Evolutionary conservation across 495 filamentous ascomycete species (phyloP).

Genomic region (Podospora australis): DNA sequence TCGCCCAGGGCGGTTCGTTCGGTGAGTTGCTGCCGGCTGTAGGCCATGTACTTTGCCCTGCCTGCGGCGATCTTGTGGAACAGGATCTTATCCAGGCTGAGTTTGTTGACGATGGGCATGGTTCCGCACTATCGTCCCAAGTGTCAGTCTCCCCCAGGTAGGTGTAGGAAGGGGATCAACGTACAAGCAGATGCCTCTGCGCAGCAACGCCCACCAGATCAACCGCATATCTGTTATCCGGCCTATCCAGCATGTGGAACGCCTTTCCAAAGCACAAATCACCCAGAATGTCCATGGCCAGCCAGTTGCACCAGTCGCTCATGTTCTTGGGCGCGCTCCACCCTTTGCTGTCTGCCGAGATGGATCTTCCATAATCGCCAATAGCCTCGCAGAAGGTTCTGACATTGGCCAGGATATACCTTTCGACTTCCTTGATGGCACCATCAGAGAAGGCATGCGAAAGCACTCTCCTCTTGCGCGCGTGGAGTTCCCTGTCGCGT

Average conservation of each 20-base stretch:
- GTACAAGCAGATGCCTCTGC: constrained; percentile 50
- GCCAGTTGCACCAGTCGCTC: constrained; percentile 58
- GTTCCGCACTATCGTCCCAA: constrained; percentile 39
- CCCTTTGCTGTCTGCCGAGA: constrained; percentile 33
- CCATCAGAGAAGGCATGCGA: constrained; percentile 56
- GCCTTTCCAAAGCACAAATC: constrained; percentile 65
- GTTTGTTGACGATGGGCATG: constrained; percentile 49
- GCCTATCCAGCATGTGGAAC: constrained; percentile 62
- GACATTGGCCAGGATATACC: constrained; percentile 50
- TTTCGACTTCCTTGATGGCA: constrained; percentile 52
- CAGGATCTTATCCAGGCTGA: constrained; percentile 50
- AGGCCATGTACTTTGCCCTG: constrained; percentile 49
- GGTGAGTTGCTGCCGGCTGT: constrained; percentile 47
- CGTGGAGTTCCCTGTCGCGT: constrained; percentile 54
- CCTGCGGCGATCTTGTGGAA: constrained; percentile 51
- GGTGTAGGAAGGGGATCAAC: constrained; percentile 13
- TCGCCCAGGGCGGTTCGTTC: constrained; percentile 50
- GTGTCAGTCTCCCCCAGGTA: too few relatives aligned
- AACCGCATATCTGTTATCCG: constrained; percentile 52
- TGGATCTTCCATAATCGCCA: constrained; percentile 31
- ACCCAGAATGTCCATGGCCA: constrained; percentile 68
- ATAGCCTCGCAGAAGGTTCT: constrained; percentile 45
- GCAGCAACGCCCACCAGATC: constrained; percentile 51
- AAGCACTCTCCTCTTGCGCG: constrained; percentile 57
- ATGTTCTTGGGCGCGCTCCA: constrained; percentile 48